A percentile compares a stretch with the other conserved stretches of the same genome.
Evolutionary conservation across 1,284 basidiomycete species (phyloP).

Genomic region (Cryptococcus sp.): DNA sequence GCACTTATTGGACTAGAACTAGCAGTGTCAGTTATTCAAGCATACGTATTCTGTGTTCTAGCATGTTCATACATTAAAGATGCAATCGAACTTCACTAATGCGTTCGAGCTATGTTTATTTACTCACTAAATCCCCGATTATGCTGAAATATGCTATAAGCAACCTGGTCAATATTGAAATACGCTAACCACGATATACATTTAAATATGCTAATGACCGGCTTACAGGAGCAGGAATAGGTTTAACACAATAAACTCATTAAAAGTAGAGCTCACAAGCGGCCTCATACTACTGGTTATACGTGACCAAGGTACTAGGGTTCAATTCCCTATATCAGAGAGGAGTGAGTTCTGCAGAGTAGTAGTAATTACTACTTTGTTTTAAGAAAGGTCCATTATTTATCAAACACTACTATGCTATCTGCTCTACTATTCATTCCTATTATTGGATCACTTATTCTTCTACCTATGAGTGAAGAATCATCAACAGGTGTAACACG

Average conservation of each 20-base stretch:
- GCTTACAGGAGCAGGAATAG: too few species aligned
- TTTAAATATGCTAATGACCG: too few species aligned
- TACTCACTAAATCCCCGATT: background rate
- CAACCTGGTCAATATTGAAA: background rate
- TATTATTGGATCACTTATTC: background rate
- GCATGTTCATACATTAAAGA: slow-evolving; percentile 45
- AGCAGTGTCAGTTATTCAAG: slow-evolving; percentile 46
- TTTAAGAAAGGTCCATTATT: slow-evolving; percentile 1
- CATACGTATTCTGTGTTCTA: slow-evolving; percentile 46
- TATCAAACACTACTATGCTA: slow-evolving; percentile 1
- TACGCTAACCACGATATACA: background rate
- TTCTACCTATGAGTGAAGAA: slow-evolving; percentile 4
- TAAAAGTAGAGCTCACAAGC: background rate
- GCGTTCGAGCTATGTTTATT: background rate
- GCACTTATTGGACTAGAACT: slow-evolving; percentile 45
- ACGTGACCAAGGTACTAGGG: background rate
- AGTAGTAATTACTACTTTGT: too few species aligned
- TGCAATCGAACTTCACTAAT: slow-evolving; percentile 40
- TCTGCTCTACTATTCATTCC: slow-evolving; percentile 3
- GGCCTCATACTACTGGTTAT: background rate
- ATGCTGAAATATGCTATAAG: background rate
- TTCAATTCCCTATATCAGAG: background rate
- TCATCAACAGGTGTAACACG: background rate
- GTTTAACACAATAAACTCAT: too few species aligned
- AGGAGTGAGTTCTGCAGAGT: background rate